Base-by-base conservation (phyloP, 805 yeast species). In the Pichia gijzeniarum region DNA sequence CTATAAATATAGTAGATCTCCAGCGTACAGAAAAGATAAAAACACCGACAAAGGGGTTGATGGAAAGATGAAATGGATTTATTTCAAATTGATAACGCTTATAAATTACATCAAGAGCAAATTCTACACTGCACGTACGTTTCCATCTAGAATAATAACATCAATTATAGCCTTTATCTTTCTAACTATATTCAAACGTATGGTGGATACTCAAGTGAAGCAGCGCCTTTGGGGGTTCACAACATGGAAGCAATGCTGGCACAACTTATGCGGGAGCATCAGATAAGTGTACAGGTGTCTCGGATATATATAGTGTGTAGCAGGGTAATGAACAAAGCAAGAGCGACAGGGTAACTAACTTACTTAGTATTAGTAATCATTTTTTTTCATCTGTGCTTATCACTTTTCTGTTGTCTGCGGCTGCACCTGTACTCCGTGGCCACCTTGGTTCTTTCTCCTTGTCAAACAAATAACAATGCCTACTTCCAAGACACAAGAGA, bases 401-500 rank as follows among this genome's bases (percentile, higher is more conserved):
- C 28, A 25, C 28, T 25, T 25, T 25, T 25, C 28, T 25, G 28
- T 10, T n/a, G 10, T 25, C 28, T 7, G 28, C 10, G 28, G 30
- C 17, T 22, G 9, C 28, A 7, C 28, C 25, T 37, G 4, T 17
- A 4, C 13, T 12, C 21, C 40, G 6, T 37, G 10, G 12, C 21
- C 25, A 7, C 14, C 25, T 37, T 7, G 18, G 7, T 16, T 35
- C 38, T 21, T 21, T 10, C 19, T 25, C 18, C 30, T 22, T 19
- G 6, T 12, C 7, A 17, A 10, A 25, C 13, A 4, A 8, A 14
- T 20, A 30, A 30, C 25, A 21, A 45, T 41, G 48, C 40, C 48
- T 13, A 27, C 13, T 5, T 10, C n/a, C 3, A 45, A 41, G 18
- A 41, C 45, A 3, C 45, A 45, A 31, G 45, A 45, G 12, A 45